Base-by-base conservation (phyloP, 2,329 filamentous ascomycete genomes). In the Scytalidium lignicola region DNA sequence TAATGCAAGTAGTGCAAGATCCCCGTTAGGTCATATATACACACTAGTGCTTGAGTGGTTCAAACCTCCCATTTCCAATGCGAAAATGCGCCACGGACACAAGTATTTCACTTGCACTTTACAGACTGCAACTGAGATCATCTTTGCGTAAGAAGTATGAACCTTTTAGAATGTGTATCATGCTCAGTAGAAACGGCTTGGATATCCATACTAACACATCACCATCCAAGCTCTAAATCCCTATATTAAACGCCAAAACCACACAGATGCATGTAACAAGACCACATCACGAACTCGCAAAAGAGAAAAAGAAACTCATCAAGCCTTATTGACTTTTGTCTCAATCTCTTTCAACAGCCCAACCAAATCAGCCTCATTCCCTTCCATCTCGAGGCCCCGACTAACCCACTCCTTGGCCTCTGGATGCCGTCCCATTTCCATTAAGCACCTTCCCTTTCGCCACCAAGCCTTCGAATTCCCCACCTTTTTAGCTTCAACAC, bases 391-490 rank as follows among this genome's bases (percentile, higher is more conserved):
- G 50, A 96, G 68, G 0, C 82, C 90, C 63, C 81, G 78, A 56
- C 77, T 78, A 39, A 96, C 78, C 82, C 90, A 95, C 55, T 85
- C 82, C 60, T 75, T 75, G 1, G 91, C 90, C 79, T 97, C 92
- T 48, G 88, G 83, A 62, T 88, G 71, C 52, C 92, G 70, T 1
- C 87, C 86, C 93, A 97, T 97, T 80, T 99, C 93, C 57, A 86
- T 70, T 64, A 97, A 69, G 65, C 90, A 95, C 72, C 83, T 83
- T 9, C 88, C 93, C 53, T 88, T 76, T 53, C 93, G 77, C 85
- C 90, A 96, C 90, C 92, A 97, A 0, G 85, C 91, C 80, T 97
- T 97, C 1, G 88, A 83, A 67, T 99, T 97, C 37, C 86, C 90
- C 40, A 85, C 79, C 57, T 83, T 80, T 76, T 92, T 91, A 54